phyloP scores from a whole-genome alignment of 169 alveolate genomes.

The Pseudocohnilembus persalinus region DNA sequence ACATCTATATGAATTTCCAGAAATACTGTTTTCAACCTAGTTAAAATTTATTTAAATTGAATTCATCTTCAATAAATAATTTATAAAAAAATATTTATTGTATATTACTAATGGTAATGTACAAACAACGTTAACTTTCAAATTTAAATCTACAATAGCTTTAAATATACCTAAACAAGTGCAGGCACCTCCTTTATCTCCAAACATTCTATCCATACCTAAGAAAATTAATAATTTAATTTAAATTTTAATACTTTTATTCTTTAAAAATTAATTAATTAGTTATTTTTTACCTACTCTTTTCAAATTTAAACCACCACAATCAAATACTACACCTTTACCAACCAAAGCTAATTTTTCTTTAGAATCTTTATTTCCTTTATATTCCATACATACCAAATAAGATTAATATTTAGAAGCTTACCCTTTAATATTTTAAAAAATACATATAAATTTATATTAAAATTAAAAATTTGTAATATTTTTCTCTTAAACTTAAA shows the following conservation, averaged over 20 bases:
- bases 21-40: conserved; percentile 90
- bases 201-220: conserved; percentile 50
- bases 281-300: neutral
- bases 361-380: conserved; percentile 25
- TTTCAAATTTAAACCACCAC: conserved; percentile 60
- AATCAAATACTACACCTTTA: conserved; percentile 58
- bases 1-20: conserved; percentile 89
- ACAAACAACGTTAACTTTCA: conserved; percentile 44
- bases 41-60: too few relatives aligned
- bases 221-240: too few relatives aligned
- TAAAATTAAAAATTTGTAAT: too few relatives aligned
- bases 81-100: too few relatives aligned
- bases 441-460: too few relatives aligned
- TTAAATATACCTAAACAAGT: conserved; percentile 56
- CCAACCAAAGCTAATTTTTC: conserved; percentile 50
- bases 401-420: conserved; percentile 22
- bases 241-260: too few relatives aligned
- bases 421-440: neutral
- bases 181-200: conserved; percentile 73
- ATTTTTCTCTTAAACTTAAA: too few relatives aligned
- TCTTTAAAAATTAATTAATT: neutral
- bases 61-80: too few relatives aligned
- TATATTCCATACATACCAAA: conserved; percentile 6
- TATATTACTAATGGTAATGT: conserved; percentile 19
- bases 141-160: conserved; percentile 44